These are phyloP conservation scores for Monosporozyma siamensis DNA, from an alignment of 805 yeast genomes.

Conservation along the genomic window DNA sequence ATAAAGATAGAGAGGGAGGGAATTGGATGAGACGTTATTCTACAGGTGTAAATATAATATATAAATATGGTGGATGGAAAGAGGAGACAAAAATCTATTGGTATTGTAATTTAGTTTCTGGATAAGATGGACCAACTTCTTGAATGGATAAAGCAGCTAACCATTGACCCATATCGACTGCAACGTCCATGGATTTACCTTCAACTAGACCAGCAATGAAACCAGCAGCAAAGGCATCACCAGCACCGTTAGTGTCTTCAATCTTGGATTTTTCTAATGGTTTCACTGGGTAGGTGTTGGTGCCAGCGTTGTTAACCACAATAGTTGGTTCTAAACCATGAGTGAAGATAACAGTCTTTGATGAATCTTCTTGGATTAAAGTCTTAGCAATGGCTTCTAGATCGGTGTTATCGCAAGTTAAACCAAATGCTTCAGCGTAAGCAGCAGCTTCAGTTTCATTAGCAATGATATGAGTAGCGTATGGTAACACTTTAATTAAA, in stretches of 20 bases:
- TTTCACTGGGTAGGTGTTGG: slow-evolving; percentile 57
- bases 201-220: slow-evolving; percentile 81
- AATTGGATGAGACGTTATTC: too few species aligned
- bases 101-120: slow-evolving; percentile 30
- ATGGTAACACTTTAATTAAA: slow-evolving; percentile 68
- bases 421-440: slow-evolving; percentile 77
- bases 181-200: slow-evolving; percentile 51
- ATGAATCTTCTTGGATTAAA: slow-evolving; percentile 51
- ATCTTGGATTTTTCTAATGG: slow-evolving; percentile 58
- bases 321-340: slow-evolving; percentile 92
- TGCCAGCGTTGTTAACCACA: slow-evolving; percentile 46
- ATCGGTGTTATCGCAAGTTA: slow-evolving; percentile 41
- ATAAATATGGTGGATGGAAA: not conserved
- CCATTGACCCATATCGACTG: slow-evolving; percentile 89
- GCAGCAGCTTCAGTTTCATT: slow-evolving; percentile 97
- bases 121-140: slow-evolving; percentile 91
- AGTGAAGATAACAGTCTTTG: slow-evolving; percentile 86
- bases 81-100: not conserved
- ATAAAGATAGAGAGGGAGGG: too few species aligned
- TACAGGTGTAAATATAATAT: too few species aligned
- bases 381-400: slow-evolving; percentile 70
- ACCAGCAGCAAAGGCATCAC: slow-evolving; percentile 97
- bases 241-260: slow-evolving; percentile 96
- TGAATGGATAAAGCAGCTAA: slow-evolving; percentile 86
- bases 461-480: slow-evolving; percentile 85